Evolutionary conservation across 495 filamentous ascomycete species (phyloP).

Genomic region (Daldinia caldariorum): DNA sequence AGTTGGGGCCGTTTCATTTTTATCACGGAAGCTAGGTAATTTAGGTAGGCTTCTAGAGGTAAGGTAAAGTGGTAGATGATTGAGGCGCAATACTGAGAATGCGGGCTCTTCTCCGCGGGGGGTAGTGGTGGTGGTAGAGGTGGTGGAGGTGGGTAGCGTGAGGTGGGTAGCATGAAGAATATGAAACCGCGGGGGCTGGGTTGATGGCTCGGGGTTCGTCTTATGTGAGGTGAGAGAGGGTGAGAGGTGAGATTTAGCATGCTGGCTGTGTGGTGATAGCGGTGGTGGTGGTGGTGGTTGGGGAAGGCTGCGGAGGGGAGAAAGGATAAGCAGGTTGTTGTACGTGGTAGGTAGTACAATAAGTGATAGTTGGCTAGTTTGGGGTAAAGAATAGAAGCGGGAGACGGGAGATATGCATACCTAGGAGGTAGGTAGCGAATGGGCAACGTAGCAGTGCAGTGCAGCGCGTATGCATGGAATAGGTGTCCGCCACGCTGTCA

Average conservation of each 20-base stretch:
- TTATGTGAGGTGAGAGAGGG: neutral
- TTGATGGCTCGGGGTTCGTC: neutral
- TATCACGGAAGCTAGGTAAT: neutral
- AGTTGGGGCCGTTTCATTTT: constrained; percentile 4
- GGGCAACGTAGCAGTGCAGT: neutral
- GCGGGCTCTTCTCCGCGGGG: neutral
- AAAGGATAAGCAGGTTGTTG: neutral
- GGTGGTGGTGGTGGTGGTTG: neutral
- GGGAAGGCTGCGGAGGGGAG: neutral
- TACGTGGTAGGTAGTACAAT: neutral
- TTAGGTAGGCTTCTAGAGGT: neutral
- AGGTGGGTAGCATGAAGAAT: no score
- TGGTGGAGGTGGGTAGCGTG: no score
- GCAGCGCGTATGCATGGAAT: neutral
- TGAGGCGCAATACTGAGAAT: neutral
- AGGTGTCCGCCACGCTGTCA: neutral
- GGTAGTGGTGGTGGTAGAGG: neutral
- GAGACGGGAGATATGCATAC: neutral
- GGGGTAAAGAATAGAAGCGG: neutral
- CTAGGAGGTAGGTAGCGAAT: no score
- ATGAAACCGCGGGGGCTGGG: neutral
- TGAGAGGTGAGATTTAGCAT: neutral
- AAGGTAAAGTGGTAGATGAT: neutral
- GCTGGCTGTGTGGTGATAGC: neutral
- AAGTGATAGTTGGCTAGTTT: neutral